These are phyloP conservation scores for Sphagnum tenellum DNA, from an alignment of 225 moss, liverwort and hornwort genomes.

Conservation along the genomic window DNA sequence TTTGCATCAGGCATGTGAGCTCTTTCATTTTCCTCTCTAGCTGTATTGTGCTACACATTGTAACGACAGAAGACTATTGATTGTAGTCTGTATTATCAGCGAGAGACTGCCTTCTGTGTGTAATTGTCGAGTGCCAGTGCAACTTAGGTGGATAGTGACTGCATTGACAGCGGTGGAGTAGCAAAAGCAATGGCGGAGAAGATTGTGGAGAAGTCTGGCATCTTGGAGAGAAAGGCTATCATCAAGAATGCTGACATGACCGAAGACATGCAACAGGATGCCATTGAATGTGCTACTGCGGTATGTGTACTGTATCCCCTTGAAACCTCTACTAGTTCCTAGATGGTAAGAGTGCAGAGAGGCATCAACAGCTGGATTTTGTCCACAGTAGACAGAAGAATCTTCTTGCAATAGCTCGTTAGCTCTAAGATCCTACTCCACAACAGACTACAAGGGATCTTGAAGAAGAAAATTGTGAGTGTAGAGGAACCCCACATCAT, in stretches of 20 bases:
- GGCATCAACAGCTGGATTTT: neutral
- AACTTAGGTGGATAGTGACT: no score
- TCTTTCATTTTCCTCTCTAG: no score
- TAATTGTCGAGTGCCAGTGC: no score
- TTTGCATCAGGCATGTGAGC: no score
- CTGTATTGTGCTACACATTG: no score
- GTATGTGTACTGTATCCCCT: slow-evolving; percentile 28
- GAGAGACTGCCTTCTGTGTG: no score
- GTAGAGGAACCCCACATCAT: neutral
- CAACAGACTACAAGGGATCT: neutral
- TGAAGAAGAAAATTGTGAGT: neutral
- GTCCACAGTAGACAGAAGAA: neutral
- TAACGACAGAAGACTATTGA: no score
- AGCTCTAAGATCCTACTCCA: no score
- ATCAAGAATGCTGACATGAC: slow-evolving; percentile 99
- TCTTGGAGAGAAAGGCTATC: slow-evolving; percentile 95
- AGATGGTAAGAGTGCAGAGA: neutral
- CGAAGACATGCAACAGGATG: slow-evolving; percentile 98
- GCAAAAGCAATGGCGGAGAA: slow-evolving; percentile 57
- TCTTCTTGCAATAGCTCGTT: no score
- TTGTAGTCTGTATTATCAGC: no score
- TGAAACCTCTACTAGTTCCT: slow-evolving; percentile 4
- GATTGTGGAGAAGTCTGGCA: slow-evolving; percentile 79
- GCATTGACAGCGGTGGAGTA: neutral
- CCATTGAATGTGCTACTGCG: slow-evolving; percentile 94